A percentile compares a stretch with the other conserved stretches of the same genome.
phyloP scores from a whole-genome alignment of 2,329 filamentous ascomycete genomes.

The Pseudogymnoascus sp. region DNA sequence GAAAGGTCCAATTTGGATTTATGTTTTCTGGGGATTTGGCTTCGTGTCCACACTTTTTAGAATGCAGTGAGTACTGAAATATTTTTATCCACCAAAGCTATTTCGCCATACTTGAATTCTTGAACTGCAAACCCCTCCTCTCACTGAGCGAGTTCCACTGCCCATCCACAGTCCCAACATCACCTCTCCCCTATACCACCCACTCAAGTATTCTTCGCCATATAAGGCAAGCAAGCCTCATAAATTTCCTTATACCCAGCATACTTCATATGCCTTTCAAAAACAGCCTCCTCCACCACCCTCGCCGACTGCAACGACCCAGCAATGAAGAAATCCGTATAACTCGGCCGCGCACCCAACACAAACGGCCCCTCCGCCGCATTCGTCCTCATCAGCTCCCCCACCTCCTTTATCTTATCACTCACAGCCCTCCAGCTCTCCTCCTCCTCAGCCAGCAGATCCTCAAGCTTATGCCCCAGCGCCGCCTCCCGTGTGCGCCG shows the following conservation, averaged over 20 bases:
- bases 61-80: neutral
- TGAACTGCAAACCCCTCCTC: neutral
- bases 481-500: constrained; percentile 30
- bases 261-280: constrained; percentile 22
- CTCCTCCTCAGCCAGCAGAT: constrained; percentile 29
- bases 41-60: neutral
- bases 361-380: constrained; percentile 32
- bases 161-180: neutral
- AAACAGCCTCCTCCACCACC: constrained; percentile 26
- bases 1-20: neutral
- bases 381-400: constrained; percentile 29
- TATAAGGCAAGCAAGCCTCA: constrained; percentile 16
- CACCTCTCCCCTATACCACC: neutral
- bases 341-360: constrained; percentile 29
- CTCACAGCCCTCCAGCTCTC: constrained; percentile 22
- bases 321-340: constrained; percentile 34
- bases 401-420: constrained; percentile 23
- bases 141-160: neutral
- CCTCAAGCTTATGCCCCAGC: constrained; percentile 30
- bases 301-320: constrained; percentile 29
- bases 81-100: neutral
- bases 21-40: neutral
- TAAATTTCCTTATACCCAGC: constrained; percentile 20
- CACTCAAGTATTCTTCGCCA: neutral
- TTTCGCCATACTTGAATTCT: neutral